Evolutionary conservation across 129 eudicot genomes (phyloP), one percentile per base, ranked within the genome.

Genomic region (Silybum marianum): DNA sequence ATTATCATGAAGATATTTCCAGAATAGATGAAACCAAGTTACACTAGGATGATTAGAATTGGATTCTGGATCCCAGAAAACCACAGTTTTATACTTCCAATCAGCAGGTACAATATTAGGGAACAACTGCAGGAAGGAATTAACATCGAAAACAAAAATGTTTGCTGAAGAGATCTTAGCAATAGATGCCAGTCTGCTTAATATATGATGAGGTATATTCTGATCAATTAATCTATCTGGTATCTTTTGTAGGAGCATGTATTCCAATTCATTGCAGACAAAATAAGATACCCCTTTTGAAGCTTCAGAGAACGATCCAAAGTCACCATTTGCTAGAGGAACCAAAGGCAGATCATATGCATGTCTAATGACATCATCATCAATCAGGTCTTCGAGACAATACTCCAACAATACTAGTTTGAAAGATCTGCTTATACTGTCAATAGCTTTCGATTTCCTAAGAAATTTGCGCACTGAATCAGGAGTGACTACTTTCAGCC

Each of bases 381-480:
- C 98, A 75, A 89, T 84, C 85, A 96, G 88, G 83, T 96, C 99
- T 81, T 96, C 99, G 28, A 96, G 98, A 87, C 98, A 96, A 91
- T 96, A 96, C 77, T 93, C 99, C 93, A 96, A 85, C 87, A 96
- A 86, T 68, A 91, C 84, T 78, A 96, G 85, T 81, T 89, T 96
- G 60, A 81, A 76, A 67, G 86, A 80, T 82, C 97, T 91, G 84
- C 82, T 83, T 78, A 93, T 66, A 75, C 67, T 71, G 83, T 78
- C 74, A 16, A 81, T 68, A 83, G 73, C 65, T 44, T 73, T 82
- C 71, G 84, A 85, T 70, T 78, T 80, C 76, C 97, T 89, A 77
- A 93, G 72, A 81, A 81, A 85, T 19, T 80, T 88, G 23, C 99
- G 83, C 63, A 96, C 93, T 19, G 95, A 81, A 87, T 90, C 98